Evolutionary conservation across 768 basidiomycete genomes (phyloP), one percentile per base, ranked within the genome.

Genomic region (Auricularia heimuer): DNA sequence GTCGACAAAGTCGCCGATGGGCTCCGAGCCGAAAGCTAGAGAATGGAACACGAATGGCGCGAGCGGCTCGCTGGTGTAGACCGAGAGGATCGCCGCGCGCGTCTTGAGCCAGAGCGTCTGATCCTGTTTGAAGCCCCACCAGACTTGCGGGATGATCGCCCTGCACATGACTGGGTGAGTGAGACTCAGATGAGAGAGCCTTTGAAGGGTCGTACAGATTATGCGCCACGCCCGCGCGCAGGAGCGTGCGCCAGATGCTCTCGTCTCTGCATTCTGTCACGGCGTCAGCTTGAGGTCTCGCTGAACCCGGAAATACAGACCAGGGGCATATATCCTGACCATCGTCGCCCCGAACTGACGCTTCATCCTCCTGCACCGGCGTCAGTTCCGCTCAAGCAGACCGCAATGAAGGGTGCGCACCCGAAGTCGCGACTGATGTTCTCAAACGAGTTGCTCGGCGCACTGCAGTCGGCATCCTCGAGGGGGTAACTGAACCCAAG

Each of bases 11-110:
- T 70, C 69, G 4, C 69, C 69, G 6, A 70, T 67, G 1, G 69
- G 69, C 44, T 70, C 69, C 8, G 63, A 65, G 1, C 69, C 69
- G 47, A 70, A 70, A 2, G 64, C 63, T 6, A 67, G 66, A 12
- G 67, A 68, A 39, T 70, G 66, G 24, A 70, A 67, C 21, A 70
- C 66, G 54, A 65, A 70, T 14, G 67, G 69, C 2, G 69, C 69
- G 18, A 70, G 24, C 1, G 62, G 18, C 2, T 63, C 63, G 35
- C 61, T 45, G 0, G n/a, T 4, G 1, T 68, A 65, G 33, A 70
- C 63, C 6, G 60, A 56, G 37, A 64, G 62, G 51, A 70, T 61
- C 7, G 64, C 62, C 12, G 33, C 47, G 29, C 66, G 66, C 1
- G 63, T 60, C 11, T 42, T 44, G 11, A 54, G 47, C 69, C 69